Evolutionary conservation across 2,329 filamentous ascomycete genomes (phyloP).

Genomic region (Cladosporium halotolerans): DNA sequence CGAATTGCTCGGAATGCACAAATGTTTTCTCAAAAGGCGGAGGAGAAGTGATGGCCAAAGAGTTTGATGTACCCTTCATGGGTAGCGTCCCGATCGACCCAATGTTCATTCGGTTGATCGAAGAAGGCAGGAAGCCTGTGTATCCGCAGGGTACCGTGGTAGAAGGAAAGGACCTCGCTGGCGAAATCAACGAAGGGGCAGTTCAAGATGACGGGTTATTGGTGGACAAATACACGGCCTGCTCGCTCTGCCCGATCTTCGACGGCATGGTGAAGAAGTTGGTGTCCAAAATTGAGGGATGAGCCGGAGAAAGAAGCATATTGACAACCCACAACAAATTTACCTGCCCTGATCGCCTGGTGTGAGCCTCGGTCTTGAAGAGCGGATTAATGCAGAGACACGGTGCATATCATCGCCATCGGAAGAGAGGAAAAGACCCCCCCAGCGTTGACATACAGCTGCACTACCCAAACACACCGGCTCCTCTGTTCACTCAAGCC

Average conservation of each 20-base stretch:
- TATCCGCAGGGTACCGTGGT: constrained; percentile 65
- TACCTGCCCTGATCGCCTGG: no score
- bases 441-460: no score
- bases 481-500: no score
- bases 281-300: constrained; percentile 5
- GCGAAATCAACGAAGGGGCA: constrained; percentile 20
- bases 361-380: no score
- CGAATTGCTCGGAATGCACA: constrained; percentile 71
- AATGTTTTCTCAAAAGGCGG: constrained; percentile 91
- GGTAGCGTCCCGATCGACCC: constrained; percentile 88
- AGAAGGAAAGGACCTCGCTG: constrained; percentile 46
- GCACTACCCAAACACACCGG: no score
- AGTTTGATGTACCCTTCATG: constrained; percentile 77
- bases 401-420: no score
- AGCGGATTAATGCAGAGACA: no score
- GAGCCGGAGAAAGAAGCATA: no score
- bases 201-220: constrained; percentile 39
- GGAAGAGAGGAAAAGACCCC: no score
- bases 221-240: constrained; percentile 66
- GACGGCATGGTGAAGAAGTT: constrained; percentile 47
- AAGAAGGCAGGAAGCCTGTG: constrained; percentile 60
- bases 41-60: constrained; percentile 78
- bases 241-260: constrained; percentile 66
- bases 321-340: no score
- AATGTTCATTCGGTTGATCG: constrained; percentile 80